Conservation (phyloP, 2,329 filamentous ascomycete species). For the Colletotrichum sublineola region DNA sequence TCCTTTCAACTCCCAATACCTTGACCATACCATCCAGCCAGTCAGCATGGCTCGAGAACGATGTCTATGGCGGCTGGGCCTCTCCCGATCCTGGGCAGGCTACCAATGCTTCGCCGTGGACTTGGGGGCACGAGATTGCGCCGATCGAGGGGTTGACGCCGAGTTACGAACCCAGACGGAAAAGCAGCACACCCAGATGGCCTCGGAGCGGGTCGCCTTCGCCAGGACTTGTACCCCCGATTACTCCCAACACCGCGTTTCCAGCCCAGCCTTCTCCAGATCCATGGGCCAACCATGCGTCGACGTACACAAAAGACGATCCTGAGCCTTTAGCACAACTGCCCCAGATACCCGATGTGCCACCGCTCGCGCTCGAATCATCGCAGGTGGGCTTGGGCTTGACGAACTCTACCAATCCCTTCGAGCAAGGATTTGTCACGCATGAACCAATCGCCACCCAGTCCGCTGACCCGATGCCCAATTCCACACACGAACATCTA, state of each 20-base stretch:
- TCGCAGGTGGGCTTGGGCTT: constrained; percentile 2
- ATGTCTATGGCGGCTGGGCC: constrained; percentile 56
- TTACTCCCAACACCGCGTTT: constrained; percentile 50
- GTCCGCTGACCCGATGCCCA: background rate
- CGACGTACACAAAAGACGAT: constrained; percentile 45
- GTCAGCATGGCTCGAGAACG: constrained; percentile 59
- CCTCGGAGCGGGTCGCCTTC: constrained; percentile 55
- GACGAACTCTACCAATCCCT: background rate
- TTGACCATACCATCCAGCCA: constrained; percentile 46
- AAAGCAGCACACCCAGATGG: constrained; percentile 56
- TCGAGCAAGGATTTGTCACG: background rate
- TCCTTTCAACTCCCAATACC: constrained; percentile 52
- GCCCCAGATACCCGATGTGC: constrained; percentile 42
- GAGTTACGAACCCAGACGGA: constrained; percentile 50
- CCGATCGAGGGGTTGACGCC: constrained; percentile 47
- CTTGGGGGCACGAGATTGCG: constrained; percentile 29
- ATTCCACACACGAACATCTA: constrained; percentile 24
- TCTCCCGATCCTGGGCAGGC: constrained; percentile 47
- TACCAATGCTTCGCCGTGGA: constrained; percentile 38
- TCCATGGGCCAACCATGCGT: constrained; percentile 55
- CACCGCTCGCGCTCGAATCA: constrained; percentile 39
- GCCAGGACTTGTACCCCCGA: constrained; percentile 49
- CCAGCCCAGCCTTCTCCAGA: constrained; percentile 56
- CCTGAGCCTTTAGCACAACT: constrained; percentile 40
- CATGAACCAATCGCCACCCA: background rate